These are phyloP conservation scores for Penicillium tannophilum DNA, from an alignment of 495 filamentous ascomycete genomes.

Conservation along the genomic window DNA sequence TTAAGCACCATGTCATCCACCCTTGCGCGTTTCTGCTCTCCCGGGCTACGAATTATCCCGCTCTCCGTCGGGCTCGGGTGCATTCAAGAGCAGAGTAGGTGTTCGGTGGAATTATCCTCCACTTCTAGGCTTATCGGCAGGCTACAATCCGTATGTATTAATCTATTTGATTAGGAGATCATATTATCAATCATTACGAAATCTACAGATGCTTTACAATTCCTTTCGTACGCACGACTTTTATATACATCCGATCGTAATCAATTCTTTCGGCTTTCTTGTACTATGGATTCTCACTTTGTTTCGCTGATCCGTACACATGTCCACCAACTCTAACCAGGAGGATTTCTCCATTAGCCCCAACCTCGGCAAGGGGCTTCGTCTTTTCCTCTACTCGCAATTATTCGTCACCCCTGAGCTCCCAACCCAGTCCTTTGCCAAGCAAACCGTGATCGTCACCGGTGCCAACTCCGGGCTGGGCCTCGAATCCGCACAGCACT, in stretches of 20 bases:
- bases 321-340: neutral
- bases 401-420: neutral
- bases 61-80: neutral
- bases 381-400: neutral
- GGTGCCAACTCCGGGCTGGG: neutral
- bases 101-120: too few species aligned
- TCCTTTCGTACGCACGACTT: neutral
- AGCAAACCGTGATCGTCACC: neutral
- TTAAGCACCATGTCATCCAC: neutral
- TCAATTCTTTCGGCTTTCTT: too few species aligned
- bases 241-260: neutral
- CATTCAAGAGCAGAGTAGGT: neutral
- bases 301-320: neutral
- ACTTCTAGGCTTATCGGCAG: neutral
- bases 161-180: too few species aligned
- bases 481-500: neutral
- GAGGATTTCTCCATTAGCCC: neutral
- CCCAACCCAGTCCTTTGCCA: neutral
- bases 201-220: neutral
- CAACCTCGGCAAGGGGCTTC: neutral
- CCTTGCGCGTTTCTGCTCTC: neutral
- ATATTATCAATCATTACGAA: neutral
- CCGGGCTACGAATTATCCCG: neutral
- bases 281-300: too few species aligned
- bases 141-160: neutral